A percentile compares a stretch with the other conserved stretches of the same genome.
Evolutionary conservation across 768 basidiomycete species (phyloP).

Genomic region (Peribolospora baueri): DNA sequence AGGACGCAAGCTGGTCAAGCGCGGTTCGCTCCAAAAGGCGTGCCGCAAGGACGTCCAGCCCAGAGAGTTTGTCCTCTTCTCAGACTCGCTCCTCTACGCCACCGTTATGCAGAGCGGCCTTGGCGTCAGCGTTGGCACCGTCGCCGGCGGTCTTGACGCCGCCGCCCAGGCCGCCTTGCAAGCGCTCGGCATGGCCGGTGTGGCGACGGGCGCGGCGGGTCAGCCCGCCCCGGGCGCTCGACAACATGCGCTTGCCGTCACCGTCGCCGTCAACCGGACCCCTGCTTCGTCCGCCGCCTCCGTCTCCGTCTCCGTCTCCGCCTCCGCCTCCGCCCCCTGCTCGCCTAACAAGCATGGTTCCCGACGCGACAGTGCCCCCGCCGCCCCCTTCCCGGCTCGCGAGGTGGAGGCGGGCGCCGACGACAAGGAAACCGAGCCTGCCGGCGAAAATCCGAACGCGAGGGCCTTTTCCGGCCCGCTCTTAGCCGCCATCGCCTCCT

Average conservation of each 20-base stretch:
- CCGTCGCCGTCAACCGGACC: no score
- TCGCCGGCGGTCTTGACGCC: background rate
- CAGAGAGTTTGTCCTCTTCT: slow-evolving; percentile 56
- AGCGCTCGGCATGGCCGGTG: background rate
- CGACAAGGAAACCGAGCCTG: no score
- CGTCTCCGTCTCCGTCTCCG: no score
- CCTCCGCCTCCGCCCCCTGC: background rate
- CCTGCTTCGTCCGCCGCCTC: no score
- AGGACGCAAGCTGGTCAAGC: slow-evolving; percentile 51
- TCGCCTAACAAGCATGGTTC: background rate
- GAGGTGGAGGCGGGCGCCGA: no score
- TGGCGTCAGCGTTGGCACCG: background rate
- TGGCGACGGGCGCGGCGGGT: background rate
- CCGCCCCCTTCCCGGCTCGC: no score
- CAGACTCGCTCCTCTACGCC: slow-evolving; percentile 43
- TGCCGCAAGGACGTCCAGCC: slow-evolving; percentile 22
- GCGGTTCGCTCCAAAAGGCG: slow-evolving; percentile 18
- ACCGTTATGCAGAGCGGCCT: background rate
- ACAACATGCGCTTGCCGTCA: background rate
- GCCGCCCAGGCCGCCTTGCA: background rate
- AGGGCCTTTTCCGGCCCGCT: background rate
- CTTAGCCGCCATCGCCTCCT: background rate
- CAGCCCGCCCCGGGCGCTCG: background rate
- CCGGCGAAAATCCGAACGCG: background rate
- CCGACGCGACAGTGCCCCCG: background rate